Evolutionary conservation across 2,329 filamentous ascomycete genomes (phyloP).

Genomic region (Hypoxylon sp.): DNA sequence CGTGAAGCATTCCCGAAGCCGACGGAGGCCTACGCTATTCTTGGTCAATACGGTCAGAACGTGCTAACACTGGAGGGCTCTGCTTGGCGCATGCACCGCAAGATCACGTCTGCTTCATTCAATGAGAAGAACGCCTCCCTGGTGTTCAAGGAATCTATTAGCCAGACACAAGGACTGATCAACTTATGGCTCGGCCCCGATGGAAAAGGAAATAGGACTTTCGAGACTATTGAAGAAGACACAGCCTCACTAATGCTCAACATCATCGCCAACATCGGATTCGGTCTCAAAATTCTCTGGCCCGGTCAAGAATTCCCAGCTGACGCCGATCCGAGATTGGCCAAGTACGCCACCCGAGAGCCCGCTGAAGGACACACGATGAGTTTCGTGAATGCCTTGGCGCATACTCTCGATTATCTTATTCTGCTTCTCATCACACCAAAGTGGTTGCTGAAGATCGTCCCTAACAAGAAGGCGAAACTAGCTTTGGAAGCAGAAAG

Average conservation of each 20-base stretch:
- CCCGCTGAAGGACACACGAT: constrained; percentile 64
- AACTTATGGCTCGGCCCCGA: constrained; percentile 61
- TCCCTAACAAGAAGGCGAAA: constrained; percentile 62
- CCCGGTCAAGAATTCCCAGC: constrained; percentile 65
- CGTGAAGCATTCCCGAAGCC: constrained; percentile 78
- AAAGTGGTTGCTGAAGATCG: constrained; percentile 58
- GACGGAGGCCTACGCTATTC: constrained; percentile 63
- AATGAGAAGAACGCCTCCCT: constrained; percentile 78
- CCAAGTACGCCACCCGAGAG: constrained; percentile 57
- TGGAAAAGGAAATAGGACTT: constrained; percentile 54
- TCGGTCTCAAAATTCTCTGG: constrained; percentile 69
- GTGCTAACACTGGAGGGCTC: constrained; percentile 74
- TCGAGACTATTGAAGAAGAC: constrained; percentile 67
- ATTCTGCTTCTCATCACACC: constrained; percentile 69
- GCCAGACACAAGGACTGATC: constrained; percentile 71
- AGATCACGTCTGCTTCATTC: constrained; percentile 75
- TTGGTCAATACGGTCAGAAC: constrained; percentile 75
- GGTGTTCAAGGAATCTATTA: constrained; percentile 69
- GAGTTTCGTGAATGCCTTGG: constrained; percentile 71
- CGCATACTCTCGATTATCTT: constrained; percentile 69
- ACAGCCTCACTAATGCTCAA: constrained; percentile 69
- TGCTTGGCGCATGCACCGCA: constrained; percentile 77
- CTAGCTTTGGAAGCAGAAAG: constrained; percentile 62
- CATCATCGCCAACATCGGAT: constrained; percentile 73
- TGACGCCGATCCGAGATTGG: constrained; percentile 54